Evolutionary conservation across 768 basidiomycete genomes (phyloP), one percentile per base, ranked within the genome.

Genomic region (Jaapia argillacea): DNA sequence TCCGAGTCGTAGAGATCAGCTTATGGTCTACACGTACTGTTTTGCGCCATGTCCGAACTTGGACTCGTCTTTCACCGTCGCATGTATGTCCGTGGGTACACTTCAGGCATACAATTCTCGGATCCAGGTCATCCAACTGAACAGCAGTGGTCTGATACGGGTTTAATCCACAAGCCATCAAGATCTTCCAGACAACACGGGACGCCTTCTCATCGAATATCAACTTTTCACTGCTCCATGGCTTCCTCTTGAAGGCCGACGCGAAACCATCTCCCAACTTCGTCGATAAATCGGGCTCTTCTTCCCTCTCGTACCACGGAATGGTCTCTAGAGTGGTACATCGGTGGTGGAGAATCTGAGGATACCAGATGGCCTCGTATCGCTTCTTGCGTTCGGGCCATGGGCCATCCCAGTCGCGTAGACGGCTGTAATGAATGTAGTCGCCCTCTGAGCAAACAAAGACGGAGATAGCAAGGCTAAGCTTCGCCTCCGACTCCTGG

Each of bases 161-260:
- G 33, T 48, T 16, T 27, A 48, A n/a, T 18, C 21, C 47, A 24
- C 46, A 48, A 18, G 46, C 46, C 25, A 22, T 25, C 3, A 48
- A 13, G 24, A 48, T 48, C 7, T 40, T 48, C 12, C 6, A 24
- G 6, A 40, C 46, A 5, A 44, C 44, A 16, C 23, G 21, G 10
- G 47, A 42, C 2, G 46, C 46, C 38, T 48, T 48, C 23, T 42
- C 26, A 6, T 48, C 46, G 47, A 48, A 48, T 3, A 24, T 22
- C 37, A 48, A 35, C 10, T 22, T 18, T 10, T 48, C 37, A 25
- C 0, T 16, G n/a, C 23, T 33, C 46, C 46, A 48, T 22, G 22
- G 6, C 44, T 22, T 46, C 21, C 44, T 31, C 2, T 46, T 20
- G 5, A 33, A 24, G 28, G 13, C n/a, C 21, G 23, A 27, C 5